Conservation (phyloP, 306 rosid species). For the Dicorynia guianensis region DNA sequence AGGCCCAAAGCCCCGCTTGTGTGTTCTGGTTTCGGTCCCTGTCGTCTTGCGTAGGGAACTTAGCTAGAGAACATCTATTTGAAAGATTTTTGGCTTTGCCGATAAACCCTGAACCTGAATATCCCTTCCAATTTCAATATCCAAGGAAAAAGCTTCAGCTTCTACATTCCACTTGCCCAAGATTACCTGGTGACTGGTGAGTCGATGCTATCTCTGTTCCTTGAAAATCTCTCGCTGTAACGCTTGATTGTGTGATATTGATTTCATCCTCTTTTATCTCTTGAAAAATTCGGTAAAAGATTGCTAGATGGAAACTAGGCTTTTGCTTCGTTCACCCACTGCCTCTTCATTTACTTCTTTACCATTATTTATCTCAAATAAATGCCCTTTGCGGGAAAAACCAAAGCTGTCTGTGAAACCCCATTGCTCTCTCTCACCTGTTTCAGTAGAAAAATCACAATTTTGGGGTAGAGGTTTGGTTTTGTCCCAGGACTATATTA, state of each 20-base stretch:
- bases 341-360: slow-evolving; percentile 50
- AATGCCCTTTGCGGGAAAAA: slow-evolving; percentile 41
- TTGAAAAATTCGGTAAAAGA: not conserved
- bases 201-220: not conserved
- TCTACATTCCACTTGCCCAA: not conserved
- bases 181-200: slow-evolving; percentile 29
- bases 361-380: slow-evolving; percentile 62
- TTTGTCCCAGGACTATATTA: slow-evolving; percentile 42
- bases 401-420: slow-evolving; percentile 47
- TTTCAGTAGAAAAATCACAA: slow-evolving; percentile 51
- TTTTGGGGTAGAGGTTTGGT: slow-evolving; percentile 60
- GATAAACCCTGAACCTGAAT: slow-evolving; percentile 40
- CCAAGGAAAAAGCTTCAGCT: not conserved
- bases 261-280: not conserved
- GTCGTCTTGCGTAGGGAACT: too few species aligned
- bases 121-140: not conserved
- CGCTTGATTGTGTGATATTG: not conserved
- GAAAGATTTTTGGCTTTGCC: slow-evolving; percentile 18
- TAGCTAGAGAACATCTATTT: not conserved
- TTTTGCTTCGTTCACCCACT: slow-evolving; percentile 53
- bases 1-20: too few species aligned
- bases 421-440: slow-evolving; percentile 35
- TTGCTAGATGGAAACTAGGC: slow-evolving; percentile 58
- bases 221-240: too few species aligned
- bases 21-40: too few species aligned